Conservation (phyloP, 2,329 filamentous ascomycete species). For the Aulographum hederae region DNA sequence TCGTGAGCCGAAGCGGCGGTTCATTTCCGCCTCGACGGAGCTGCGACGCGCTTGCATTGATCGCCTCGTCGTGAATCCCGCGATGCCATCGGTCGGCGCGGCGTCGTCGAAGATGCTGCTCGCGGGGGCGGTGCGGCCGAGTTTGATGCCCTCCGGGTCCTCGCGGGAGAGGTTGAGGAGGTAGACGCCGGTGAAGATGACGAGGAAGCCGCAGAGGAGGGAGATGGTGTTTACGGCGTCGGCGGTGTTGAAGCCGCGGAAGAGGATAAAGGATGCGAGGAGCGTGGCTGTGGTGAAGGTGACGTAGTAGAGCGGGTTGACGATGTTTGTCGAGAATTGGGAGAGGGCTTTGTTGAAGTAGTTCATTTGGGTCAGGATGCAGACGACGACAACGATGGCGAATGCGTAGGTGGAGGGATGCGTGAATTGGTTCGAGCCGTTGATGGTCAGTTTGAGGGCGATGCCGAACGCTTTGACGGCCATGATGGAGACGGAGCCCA, state of each 20-base stretch:
- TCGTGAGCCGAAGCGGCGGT: background rate
- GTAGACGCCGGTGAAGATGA: slow-evolving; percentile 92
- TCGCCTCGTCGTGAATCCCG: slow-evolving; percentile 71
- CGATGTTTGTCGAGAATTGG: slow-evolving; percentile 76
- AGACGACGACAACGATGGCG: slow-evolving; percentile 78
- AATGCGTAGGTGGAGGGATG: slow-evolving; percentile 96
- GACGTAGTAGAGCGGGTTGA: slow-evolving; percentile 93
- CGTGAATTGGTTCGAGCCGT: slow-evolving; percentile 85
- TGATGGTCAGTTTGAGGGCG: slow-evolving; percentile 84
- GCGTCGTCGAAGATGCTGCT: slow-evolving; percentile 41
- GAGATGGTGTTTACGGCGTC: slow-evolving; percentile 85
- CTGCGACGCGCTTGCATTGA: slow-evolving; percentile 85
- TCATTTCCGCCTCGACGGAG: slow-evolving; percentile 19
- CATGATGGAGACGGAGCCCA: slow-evolving; percentile 97
- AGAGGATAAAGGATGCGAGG: slow-evolving; percentile 88
- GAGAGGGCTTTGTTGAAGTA: slow-evolving; percentile 98
- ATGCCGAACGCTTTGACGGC: slow-evolving; percentile 97
- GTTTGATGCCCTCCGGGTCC: slow-evolving; percentile 63
- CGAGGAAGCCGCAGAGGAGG: slow-evolving; percentile 77
- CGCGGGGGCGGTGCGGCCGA: slow-evolving; percentile 26
- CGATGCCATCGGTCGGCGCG: slow-evolving; percentile 80
- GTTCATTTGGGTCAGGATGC: slow-evolving; percentile 98
- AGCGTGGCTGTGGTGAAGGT: slow-evolving; percentile 93
- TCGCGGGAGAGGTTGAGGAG: slow-evolving; percentile 86
- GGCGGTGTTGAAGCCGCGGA: slow-evolving; percentile 88